Evolutionary conservation across 495 filamentous ascomycete genomes (phyloP), one percentile per base, ranked within the genome.

Genomic region (Aspergillus saccharolyticus): DNA sequence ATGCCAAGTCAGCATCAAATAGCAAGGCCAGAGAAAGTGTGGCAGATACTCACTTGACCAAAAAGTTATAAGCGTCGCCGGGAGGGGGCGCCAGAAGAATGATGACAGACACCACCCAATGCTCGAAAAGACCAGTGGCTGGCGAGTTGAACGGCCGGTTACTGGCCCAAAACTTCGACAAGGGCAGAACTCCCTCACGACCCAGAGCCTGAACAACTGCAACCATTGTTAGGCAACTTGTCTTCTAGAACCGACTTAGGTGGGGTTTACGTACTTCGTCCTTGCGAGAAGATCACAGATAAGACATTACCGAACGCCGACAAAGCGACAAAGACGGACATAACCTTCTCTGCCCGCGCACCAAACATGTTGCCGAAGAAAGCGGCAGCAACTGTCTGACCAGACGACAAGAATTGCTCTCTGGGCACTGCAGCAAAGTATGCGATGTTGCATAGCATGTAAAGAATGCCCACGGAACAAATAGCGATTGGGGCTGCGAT

Each of bases 301-400:
- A 89, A 68, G 28, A 89, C 85, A 61, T 89, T 90, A 17, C 86
- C 86, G 59, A 88, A 80, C 10, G 85, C 84, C 33, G 84, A 87
- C n/a, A 89, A 67, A 2, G 86, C 86, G 16, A 89, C 86, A 49
- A 89, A 87, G 33, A 85, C 85, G 12, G 84, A 83, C 56, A 89
- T 80, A 44, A 80, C 83, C 48, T 76, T 78, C 61, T 83, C 81
- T 0, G 79, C 80, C 5, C 70, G 71, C 25, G 74, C 68, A 12
- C 86, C 85, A 57, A 88, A 86, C 49, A 89, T 79, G 56, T 89
- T 88, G 19, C 80, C 69, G 69, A 89, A 88, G 68, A 90, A 82
- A 0, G 78, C 62, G 0, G 83, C 85, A 2, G 85, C 86, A 18
- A 88, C 79, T 10, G 87, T 78, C 16, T 79, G 76, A 19, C 80